Conservation (phyloP, 768 basidiomycete genomes). For the Russula sp. region DNA sequence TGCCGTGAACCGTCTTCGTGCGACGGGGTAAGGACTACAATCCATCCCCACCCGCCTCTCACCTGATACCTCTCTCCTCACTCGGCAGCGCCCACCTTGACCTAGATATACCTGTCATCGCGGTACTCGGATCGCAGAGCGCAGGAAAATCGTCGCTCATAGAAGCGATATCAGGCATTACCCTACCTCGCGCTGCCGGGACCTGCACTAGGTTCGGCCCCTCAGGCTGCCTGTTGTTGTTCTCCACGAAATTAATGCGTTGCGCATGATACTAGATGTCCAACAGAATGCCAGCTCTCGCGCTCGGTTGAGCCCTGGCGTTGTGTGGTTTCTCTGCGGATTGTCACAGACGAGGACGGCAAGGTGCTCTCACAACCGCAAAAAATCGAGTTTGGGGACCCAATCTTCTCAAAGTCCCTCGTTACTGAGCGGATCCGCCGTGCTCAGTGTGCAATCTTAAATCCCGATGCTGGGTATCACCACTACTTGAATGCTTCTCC, state of each 20-base stretch:
- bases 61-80: conserved; percentile 1
- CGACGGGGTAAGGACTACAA: conserved; percentile 46
- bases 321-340: conserved; percentile 32
- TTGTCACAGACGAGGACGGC: conserved; percentile 28
- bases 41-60: neutral
- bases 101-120: conserved; percentile 67
- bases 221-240: neutral
- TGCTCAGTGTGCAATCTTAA: conserved; percentile 61
- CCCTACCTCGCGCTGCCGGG: conserved; percentile 60
- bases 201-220: conserved; percentile 60
- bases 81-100: conserved; percentile 54
- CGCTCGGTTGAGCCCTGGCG: conserved; percentile 30
- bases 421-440: conserved; percentile 65
- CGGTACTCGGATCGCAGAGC: conserved; percentile 69
- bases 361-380: conserved; percentile 32
- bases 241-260: neutral
- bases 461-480: conserved; percentile 37
- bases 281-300: conserved; percentile 34
- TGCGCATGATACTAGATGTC: conserved; percentile 28
- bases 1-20: conserved; percentile 52
- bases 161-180: conserved; percentile 69
- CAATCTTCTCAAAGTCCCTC: conserved; percentile 43
- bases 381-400: conserved; percentile 27
- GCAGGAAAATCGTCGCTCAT: conserved; percentile 76
- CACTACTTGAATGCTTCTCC: conserved; percentile 37